Base-by-base conservation (phyloP, 495 filamentous ascomycete genomes). In the Geopyxis carbonaria region DNA sequence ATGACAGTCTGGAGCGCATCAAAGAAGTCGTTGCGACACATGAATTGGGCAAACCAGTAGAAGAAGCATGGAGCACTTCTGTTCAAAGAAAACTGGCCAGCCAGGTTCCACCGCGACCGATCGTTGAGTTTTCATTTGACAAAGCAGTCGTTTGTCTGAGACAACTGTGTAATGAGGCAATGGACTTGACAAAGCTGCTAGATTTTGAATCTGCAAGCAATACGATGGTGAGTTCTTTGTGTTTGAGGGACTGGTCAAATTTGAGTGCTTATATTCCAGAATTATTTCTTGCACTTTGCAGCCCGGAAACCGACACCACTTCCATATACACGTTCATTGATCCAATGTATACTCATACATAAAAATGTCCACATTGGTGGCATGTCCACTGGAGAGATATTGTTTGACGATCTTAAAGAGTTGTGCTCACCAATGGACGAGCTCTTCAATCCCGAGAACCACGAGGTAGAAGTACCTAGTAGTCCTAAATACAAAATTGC, bases 61-160 rank as follows among this genome's bases (percentile, higher is more conserved):
- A 73, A 9, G 73, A 76, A 25, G 71, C 89, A 2, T 95, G 93
- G 57, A 93, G 84, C 49, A 69, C 74, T 22, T 93, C 91, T 57
- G 68, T 95, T 8, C 89, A 97, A 53, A 70, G 91, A 9, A 76
- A 73, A 44, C 62, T 97, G 4, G 83, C 89, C 5, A 93, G 83
- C 50, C 93, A 81, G 3, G 81, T 92, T 37, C 89, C 89, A 3
- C 91, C 89, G 18, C 73, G 87, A 19, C 83, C 87, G 5, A 86
- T 94, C 47, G 79, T 93, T 11, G 68, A 78, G 22, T 67, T 81
- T 23, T 70, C 66, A 27, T 73, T 78, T 36, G 70, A 75, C 15
- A 74, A 81, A 51, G 82, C 86, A 4, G 67, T 73, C 45, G 59
- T 59, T 40, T 73, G 79, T 47, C 64, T 93, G 47, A 69, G 68